Percentiles rank a stretch among this genome's conserved stretches.
These are phyloP conservation scores for Echinosphaeria canescens DNA, from an alignment of 2,329 filamentous ascomycete species.

Conservation along the genomic window DNA sequence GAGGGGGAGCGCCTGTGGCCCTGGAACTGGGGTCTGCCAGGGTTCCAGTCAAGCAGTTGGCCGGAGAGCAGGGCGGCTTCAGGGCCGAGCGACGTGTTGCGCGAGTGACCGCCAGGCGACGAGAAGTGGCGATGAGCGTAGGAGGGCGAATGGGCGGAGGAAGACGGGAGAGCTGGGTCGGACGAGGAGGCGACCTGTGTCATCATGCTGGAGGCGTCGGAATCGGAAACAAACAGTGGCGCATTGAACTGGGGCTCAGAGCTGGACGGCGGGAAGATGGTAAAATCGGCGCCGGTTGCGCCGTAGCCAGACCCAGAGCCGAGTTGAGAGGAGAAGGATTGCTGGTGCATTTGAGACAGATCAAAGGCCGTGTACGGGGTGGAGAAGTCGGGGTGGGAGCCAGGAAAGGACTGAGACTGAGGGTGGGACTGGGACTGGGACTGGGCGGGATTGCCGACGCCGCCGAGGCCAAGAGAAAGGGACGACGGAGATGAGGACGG, in stretches of 20 bases:
- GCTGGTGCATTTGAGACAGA: no score
- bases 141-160: constrained; percentile 32
- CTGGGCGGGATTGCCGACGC: no score
- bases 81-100: constrained; percentile 32
- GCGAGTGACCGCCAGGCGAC: constrained; percentile 23
- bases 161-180: constrained; percentile 20
- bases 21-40: constrained; percentile 41
- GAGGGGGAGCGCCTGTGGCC: constrained; percentile 70
- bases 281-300: constrained; percentile 32
- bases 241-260: constrained; percentile 35
- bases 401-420: constrained; percentile 20
- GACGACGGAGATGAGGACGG: constrained; percentile 21
- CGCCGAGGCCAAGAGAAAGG: constrained; percentile 39
- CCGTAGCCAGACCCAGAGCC: no score
- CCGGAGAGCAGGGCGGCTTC: constrained; percentile 30
- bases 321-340: no score
- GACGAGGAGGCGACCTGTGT: constrained; percentile 31
- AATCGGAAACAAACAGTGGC: constrained; percentile 34
- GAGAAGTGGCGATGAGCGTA: constrained; percentile 34
- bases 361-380: constrained; percentile 18
- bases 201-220: constrained; percentile 30
- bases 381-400: constrained; percentile 13
- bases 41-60: constrained; percentile 33
- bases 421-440: no score
- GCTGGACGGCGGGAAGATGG: constrained; percentile 35